phyloP scores from a whole-genome alignment of 164 flowering plant species.

The Dillenia suffruticosa region DNA sequence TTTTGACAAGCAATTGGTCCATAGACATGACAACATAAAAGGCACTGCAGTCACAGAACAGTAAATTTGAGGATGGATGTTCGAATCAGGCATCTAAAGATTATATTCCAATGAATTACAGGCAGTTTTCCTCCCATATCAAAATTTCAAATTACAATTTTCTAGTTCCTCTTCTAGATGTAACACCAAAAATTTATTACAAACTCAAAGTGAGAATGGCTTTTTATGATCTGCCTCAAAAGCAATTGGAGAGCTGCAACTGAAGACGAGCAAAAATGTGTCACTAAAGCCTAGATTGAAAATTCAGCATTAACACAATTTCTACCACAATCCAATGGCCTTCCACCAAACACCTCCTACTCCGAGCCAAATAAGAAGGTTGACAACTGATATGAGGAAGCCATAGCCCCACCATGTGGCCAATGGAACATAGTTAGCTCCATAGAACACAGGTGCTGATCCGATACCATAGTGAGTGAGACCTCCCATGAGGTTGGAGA shows the following conservation, averaged over 20 bases:
- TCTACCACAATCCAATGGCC: slow-evolving; percentile 74
- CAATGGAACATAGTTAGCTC: slow-evolving; percentile 82
- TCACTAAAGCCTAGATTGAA: slow-evolving; percentile 4
- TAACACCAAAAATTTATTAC: slow-evolving; percentile 1
- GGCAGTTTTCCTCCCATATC: slow-evolving; percentile 4
- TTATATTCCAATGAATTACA: not conserved
- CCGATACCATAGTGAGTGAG: slow-evolving; percentile 91
- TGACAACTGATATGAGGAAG: slow-evolving; percentile 74
- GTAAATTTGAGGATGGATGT: too few relatives aligned
- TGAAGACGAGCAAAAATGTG: not conserved
- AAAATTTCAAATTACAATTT: slow-evolving; percentile 14
- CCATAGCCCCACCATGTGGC: slow-evolving; percentile 92
- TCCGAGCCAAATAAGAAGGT: slow-evolving; percentile 86
- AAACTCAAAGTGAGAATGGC: slow-evolving; percentile 1
- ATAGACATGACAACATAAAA: too few relatives aligned
- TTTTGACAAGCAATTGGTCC: too few relatives aligned
- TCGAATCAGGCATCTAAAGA: too few relatives aligned
- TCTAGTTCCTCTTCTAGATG: not conserved
- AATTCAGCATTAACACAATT: not conserved
- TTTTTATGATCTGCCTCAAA: slow-evolving; percentile 4
- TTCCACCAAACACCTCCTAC: slow-evolving; percentile 95
- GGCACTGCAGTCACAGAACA: too few relatives aligned
- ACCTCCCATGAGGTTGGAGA: slow-evolving; percentile 93
- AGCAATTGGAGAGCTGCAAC: not conserved
- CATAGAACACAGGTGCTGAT: slow-evolving; percentile 94